Conservation (phyloP, 805 yeast species). For the Metschnikowia gelsemii region DNA sequence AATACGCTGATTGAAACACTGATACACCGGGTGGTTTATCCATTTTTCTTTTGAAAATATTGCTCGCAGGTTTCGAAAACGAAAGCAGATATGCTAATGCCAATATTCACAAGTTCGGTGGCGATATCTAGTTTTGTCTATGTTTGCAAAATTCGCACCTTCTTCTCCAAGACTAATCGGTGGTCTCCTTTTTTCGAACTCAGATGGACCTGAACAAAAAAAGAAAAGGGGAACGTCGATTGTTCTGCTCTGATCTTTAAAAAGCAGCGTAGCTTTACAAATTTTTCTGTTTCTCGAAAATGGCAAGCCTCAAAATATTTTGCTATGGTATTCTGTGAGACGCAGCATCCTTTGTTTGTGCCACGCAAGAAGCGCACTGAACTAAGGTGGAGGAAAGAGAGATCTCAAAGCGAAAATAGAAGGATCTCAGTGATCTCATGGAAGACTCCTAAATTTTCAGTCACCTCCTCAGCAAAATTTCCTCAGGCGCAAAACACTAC, state of each 20-base stretch:
- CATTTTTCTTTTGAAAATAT: neutral
- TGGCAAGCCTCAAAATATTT: neutral
- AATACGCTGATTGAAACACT: slow-evolving; percentile 12
- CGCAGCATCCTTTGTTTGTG: neutral
- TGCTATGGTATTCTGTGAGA: neutral
- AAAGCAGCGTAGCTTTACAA: neutral
- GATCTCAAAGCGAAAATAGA: no score
- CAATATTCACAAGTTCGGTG: neutral
- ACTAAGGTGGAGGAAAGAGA: neutral
- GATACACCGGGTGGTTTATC: slow-evolving; percentile 9
- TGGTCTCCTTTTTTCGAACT: neutral
- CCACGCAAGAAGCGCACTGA: neutral
- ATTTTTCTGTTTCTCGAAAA: no score
- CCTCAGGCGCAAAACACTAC: no score
- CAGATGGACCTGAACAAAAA: neutral
- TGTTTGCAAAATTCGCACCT: neutral
- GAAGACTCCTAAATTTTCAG: no score
- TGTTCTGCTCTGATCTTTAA: no score
- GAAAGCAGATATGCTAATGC: neutral
- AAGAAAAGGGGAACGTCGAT: neutral
- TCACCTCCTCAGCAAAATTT: no score
- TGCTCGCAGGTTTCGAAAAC: no score
- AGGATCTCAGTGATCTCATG: no score
- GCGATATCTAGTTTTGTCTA: neutral
- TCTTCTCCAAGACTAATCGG: neutral